Conservation (phyloP, 441 rosid genomes). For the Erodium trifolium region DNA sequence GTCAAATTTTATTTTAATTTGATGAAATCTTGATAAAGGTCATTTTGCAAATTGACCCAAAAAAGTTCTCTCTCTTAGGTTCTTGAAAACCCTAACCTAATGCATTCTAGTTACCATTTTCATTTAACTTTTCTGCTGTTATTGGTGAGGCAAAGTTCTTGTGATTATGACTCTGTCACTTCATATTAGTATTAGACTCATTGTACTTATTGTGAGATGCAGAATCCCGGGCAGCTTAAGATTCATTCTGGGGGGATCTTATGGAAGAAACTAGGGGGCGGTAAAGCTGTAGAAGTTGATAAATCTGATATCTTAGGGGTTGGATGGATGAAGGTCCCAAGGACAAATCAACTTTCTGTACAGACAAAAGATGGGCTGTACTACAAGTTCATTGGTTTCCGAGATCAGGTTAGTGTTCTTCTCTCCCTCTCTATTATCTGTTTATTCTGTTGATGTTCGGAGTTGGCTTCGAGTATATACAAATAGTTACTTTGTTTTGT, state of each 20-base stretch:
- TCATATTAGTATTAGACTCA: neutral
- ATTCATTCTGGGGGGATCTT: conserved; percentile 61
- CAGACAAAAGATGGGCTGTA: conserved; percentile 63
- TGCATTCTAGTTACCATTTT: neutral
- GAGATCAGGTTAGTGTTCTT: conserved; percentile 53
- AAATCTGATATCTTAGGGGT: conserved; percentile 62
- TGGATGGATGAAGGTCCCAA: conserved; percentile 87
- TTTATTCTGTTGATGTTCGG: neutral
- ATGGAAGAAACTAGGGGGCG: conserved; percentile 99
- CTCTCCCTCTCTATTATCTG: neutral
- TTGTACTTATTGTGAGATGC: conserved; percentile 21
- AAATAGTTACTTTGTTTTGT: neutral
- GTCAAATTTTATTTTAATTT: neutral
- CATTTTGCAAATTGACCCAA: no score
- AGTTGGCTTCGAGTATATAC: neutral
- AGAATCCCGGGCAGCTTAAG: conserved; percentile 86
- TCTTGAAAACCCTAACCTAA: neutral
- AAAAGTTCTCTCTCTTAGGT: neutral
- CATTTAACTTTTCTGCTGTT: neutral
- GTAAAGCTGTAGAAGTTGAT: conserved; percentile 88
- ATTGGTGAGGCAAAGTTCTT: neutral
- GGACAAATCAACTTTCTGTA: conserved; percentile 75
- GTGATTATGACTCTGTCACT: neutral
- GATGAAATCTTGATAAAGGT: neutral
- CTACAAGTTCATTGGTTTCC: conserved; percentile 83